phyloP scores from a whole-genome alignment of 2,329 filamentous ascomycete genomes.

The Arthrobotrys pseudoclavata region DNA sequence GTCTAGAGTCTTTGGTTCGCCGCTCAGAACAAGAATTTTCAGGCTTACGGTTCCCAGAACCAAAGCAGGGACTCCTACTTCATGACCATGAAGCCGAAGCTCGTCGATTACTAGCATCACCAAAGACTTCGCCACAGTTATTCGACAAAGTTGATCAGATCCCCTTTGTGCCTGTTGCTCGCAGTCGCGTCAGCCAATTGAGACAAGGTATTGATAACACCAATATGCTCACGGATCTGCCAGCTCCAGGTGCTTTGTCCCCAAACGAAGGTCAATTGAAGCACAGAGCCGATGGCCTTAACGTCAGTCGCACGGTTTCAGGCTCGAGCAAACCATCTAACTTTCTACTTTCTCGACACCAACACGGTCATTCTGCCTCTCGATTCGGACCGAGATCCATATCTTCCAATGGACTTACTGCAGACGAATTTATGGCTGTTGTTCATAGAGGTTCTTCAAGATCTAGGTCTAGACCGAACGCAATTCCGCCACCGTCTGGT shows the following conservation, averaged over 20 bases:
- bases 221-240: not conserved
- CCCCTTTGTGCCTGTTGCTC: not conserved
- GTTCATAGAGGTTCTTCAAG: conserved; percentile 15
- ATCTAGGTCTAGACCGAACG: not conserved
- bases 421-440: conserved; percentile 17
- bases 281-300: not conserved
- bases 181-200: not conserved
- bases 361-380: not conserved
- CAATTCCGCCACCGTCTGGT: no score
- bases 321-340: not conserved
- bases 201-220: not conserved
- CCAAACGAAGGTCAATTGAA: not conserved
- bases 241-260: not conserved
- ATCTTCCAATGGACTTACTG: conserved; percentile 21
- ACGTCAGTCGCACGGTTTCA: not conserved
- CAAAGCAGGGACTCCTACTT: not conserved
- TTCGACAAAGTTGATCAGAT: not conserved
- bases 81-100: not conserved
- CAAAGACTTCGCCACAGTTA: not conserved
- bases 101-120: not conserved
- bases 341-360: not conserved
- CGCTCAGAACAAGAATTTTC: not conserved
- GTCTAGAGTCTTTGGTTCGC: conserved; percentile 25
- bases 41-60: not conserved
- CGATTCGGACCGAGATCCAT: not conserved